These are phyloP conservation scores for Penicillium sp. DNA, from an alignment of 2,329 filamentous ascomycete genomes.

Conservation along the genomic window DNA sequence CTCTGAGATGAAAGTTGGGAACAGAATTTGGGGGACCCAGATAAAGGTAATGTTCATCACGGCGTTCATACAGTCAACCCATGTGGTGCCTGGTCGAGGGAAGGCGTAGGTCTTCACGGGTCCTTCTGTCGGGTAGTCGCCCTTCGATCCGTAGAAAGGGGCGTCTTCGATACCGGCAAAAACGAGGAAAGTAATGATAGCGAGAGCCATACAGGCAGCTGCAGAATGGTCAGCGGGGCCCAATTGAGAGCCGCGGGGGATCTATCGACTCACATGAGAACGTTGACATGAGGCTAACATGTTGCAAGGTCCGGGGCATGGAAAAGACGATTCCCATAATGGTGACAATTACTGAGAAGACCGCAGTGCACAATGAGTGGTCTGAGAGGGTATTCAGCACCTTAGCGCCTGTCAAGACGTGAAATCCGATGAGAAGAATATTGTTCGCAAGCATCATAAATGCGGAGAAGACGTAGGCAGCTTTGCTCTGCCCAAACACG, in stretches of 20 bases:
- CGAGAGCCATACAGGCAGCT: slow-evolving; percentile 48
- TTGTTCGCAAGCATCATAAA: slow-evolving; percentile 48
- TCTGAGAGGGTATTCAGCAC: slow-evolving; percentile 50
- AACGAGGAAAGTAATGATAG: slow-evolving; percentile 50
- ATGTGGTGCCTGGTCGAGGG: slow-evolving; percentile 46
- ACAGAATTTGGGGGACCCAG: slow-evolving; percentile 52
- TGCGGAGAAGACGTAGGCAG: slow-evolving; percentile 46
- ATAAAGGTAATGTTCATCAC: slow-evolving; percentile 52
- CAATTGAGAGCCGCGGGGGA: no score
- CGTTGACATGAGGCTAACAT: slow-evolving; percentile 53
- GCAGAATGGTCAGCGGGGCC: not conserved
- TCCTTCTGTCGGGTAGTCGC: slow-evolving; percentile 45
- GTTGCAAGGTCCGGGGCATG: slow-evolving; percentile 44
- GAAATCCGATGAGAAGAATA: slow-evolving; percentile 51
- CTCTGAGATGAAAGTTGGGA: slow-evolving; percentile 52
- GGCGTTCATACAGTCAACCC: slow-evolving; percentile 49
- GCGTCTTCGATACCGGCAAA: slow-evolving; percentile 48
- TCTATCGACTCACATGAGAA: slow-evolving; percentile 33
- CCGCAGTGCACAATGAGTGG: slow-evolving; percentile 49
- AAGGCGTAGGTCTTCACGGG: slow-evolving; percentile 48
- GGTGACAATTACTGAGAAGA: slow-evolving; percentile 47
- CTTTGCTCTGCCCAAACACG: slow-evolving; percentile 42
- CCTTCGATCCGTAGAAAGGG: slow-evolving; percentile 46
- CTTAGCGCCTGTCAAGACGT: slow-evolving; percentile 50
- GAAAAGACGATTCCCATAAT: slow-evolving; percentile 50